phyloP scores from a whole-genome alignment of 768 basidiomycete species.

The Termitomyces sp. region DNA sequence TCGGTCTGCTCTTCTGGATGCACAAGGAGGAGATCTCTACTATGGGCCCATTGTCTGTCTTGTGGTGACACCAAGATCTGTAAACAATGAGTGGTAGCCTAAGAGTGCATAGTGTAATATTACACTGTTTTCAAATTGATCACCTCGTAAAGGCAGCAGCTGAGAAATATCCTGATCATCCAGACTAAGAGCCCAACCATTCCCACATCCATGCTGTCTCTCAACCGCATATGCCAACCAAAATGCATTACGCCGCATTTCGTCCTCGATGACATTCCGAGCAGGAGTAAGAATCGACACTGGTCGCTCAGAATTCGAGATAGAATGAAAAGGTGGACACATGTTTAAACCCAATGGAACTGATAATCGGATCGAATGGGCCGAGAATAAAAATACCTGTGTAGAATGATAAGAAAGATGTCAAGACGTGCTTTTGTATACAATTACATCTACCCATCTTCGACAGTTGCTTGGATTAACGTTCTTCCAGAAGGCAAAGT shows the following conservation, averaged over 20 bases:
- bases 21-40: constrained; percentile 49
- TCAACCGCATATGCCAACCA: constrained; percentile 71
- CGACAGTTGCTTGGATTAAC: constrained; percentile 7
- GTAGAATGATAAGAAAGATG: constrained; percentile 4
- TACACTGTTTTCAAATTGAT: constrained; percentile 60
- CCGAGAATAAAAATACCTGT: constrained; percentile 58
- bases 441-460: constrained; percentile 70
- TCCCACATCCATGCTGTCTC: constrained; percentile 60
- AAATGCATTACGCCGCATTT: constrained; percentile 66
- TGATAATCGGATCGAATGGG: constrained; percentile 50
- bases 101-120: constrained; percentile 16
- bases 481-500: not conserved
- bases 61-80: constrained; percentile 44
- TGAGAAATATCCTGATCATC: constrained; percentile 76
- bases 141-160: constrained; percentile 56
- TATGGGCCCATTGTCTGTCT: constrained; percentile 66
- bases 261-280: constrained; percentile 62
- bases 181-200: constrained; percentile 65
- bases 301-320: constrained; percentile 51
- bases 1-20: constrained; percentile 64
- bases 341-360: constrained; percentile 70
- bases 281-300: constrained; percentile 58
- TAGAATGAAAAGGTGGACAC: constrained; percentile 60
- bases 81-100: not conserved
- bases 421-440: not conserved